phyloP scores from a whole-genome alignment of 805 yeast genomes.

The Kodamaea fukazawae region DNA sequence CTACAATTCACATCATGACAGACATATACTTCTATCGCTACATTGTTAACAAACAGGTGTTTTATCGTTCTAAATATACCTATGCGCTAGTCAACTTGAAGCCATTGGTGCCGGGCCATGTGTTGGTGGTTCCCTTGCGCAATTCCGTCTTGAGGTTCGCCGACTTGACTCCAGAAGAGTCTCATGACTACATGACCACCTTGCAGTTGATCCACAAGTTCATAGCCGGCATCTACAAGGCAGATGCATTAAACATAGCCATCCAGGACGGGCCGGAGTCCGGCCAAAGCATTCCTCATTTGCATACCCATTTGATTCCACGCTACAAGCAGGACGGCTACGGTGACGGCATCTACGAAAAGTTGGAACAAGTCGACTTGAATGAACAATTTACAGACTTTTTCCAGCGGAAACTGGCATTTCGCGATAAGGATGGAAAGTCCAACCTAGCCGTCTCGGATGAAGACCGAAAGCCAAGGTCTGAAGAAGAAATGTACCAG shows the following conservation, averaged over 20 bases:
- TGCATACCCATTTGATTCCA: constrained; percentile 93
- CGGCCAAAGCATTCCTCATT: constrained; percentile 94
- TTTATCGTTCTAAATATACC: constrained; percentile 58
- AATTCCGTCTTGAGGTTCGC: constrained; percentile 56
- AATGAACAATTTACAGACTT: constrained; percentile 31
- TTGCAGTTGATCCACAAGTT: constrained; percentile 69
- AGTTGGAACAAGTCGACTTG: constrained; percentile 56
- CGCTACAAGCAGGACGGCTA: constrained; percentile 56
- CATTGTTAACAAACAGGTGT: constrained; percentile 56
- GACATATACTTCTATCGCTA: constrained; percentile 50
- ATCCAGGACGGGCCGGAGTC: constrained; percentile 97
- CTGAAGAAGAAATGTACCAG: constrained; percentile 60
- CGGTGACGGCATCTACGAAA: constrained; percentile 73
- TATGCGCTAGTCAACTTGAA: constrained; percentile 88
- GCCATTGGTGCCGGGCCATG: constrained; percentile 94
- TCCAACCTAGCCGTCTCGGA: constrained; percentile 34
- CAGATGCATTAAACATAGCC: constrained; percentile 84
- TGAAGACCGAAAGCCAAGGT: constrained; percentile 55
- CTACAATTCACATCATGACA: constrained; percentile 8
- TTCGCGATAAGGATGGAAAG: constrained; percentile 1
- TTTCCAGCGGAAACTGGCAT: constrained; percentile 20
- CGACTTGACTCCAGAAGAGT: constrained; percentile 71
- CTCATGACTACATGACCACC: constrained; percentile 72
- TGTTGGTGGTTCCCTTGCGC: constrained; percentile 76
- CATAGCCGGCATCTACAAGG: constrained; percentile 63